These are phyloP conservation scores for Halophytophthora polymorphica DNA, from an alignment of 352 stramenopile genomes.

Conservation along the genomic window DNA sequence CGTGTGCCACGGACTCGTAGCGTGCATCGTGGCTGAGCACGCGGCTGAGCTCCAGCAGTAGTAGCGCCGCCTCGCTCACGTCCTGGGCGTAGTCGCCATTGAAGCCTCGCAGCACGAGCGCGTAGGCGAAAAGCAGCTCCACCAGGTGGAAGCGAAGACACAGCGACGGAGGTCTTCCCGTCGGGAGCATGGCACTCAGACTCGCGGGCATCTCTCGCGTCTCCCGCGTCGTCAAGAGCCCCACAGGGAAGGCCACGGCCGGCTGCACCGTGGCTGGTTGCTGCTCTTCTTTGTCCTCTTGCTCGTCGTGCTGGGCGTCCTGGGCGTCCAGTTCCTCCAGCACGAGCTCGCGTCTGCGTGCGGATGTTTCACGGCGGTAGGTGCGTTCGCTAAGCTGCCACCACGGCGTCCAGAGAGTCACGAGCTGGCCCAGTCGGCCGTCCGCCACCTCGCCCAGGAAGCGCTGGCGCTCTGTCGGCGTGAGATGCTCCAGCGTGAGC, in stretches of 20 bases:
- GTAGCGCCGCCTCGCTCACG: slow-evolving; percentile 35
- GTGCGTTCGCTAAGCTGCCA: slow-evolving; percentile 42
- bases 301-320: slow-evolving; percentile 5
- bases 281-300: slow-evolving; percentile 8
- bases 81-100: slow-evolving; percentile 78
- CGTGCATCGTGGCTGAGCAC: slow-evolving; percentile 50
- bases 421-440: slow-evolving; percentile 58
- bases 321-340: slow-evolving; percentile 36
- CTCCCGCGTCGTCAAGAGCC: slow-evolving; percentile 43
- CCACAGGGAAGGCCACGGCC: slow-evolving; percentile 37
- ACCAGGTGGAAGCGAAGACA: slow-evolving; percentile 56
- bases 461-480: slow-evolving; percentile 40
- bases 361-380: slow-evolving; percentile 56
- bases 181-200: slow-evolving; percentile 31
- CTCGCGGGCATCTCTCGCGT: slow-evolving; percentile 31
- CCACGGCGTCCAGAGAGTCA: slow-evolving; percentile 73
- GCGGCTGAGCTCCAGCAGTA: slow-evolving; percentile 41
- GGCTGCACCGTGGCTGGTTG: slow-evolving; percentile 1
- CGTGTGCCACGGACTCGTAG: slow-evolving; percentile 45
- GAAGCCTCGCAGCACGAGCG: slow-evolving; percentile 63
- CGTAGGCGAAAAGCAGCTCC: slow-evolving; percentile 71
- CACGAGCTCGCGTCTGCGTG: slow-evolving; percentile 38
- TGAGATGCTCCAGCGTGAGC: slow-evolving; percentile 65
- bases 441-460: slow-evolving; percentile 68
- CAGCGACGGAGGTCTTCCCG: slow-evolving; percentile 28